Base-by-base conservation (phyloP, 257 asterid species). In the Solanum chmielewskii region DNA sequence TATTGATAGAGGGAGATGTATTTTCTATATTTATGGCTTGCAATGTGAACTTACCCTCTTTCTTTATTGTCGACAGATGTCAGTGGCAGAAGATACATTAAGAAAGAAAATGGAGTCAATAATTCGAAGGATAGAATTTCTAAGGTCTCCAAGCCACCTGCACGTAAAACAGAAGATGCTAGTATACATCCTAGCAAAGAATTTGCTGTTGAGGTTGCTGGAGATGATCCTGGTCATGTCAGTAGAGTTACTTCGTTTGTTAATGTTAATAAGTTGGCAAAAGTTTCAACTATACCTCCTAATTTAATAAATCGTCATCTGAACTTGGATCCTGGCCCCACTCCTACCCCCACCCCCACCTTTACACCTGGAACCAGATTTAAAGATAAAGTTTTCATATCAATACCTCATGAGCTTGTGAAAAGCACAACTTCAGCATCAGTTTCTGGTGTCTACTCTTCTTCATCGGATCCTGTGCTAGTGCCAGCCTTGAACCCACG, bases 401-500 rank as follows among this genome's bases (percentile, higher is more conserved):
- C 87, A 87, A 87, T 69, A 87, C 88, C 91, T 25, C 86, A 68
- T 89, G 84, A 89, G 84, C 82, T 89, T 86, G 90, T 88, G 77
- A 83, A 86, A 85, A 77, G 88, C 60, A 59, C 52, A 83, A 64
- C 85, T 83, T 77, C 91, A 71, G 85, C 83, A 31, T 87, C 88
- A 47, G 89, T 89, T 16, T 86, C 95, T 13, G 92, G 91, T 87
- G 88, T 93, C 90, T 91, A 89, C 86, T 89, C 92, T 45, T 90
- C 94, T 87, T 90, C 91, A 64, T 88, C 93, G 8, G 94, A 91
- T 92, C 93, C 94, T 27, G 92, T 91, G 52, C 84, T 93, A 73
- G 90, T 91, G 88, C 94, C 90, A 84, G 89, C 93, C 20, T 88
- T 91, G 80, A 92, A 89, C 66, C 87, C 92, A 16, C 88, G 86